phyloP scores from a whole-genome alignment of 192 early-diverging fungal species.

The Backusella macrospora region DNA sequence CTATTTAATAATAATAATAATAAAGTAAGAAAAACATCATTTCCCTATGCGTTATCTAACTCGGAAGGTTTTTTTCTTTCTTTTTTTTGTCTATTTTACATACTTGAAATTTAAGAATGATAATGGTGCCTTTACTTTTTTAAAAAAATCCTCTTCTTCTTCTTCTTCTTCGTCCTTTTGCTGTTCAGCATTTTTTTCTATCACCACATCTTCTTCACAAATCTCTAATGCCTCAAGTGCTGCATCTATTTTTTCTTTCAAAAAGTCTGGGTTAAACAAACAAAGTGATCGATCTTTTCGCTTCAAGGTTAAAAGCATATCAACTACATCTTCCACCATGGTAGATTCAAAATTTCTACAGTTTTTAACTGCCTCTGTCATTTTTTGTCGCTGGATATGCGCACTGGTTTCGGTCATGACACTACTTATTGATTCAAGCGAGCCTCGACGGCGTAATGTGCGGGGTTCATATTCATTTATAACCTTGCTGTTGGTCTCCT shows the following conservation, averaged over 20 bases:
- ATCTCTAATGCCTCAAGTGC: conserved; percentile 40
- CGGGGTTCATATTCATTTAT: neutral
- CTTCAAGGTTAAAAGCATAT: conserved; percentile 40
- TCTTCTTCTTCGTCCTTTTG: neutral
- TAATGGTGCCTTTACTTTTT: neutral
- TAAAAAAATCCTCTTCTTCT: neutral
- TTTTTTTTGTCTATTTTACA: neutral
- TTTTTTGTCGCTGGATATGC: conserved; percentile 35
- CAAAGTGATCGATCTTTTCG: conserved; percentile 40
- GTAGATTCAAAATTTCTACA: conserved; percentile 10
- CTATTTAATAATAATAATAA: conserved; percentile 8
- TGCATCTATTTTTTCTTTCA: conserved; percentile 31
- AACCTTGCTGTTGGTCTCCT: conserved; percentile 18
- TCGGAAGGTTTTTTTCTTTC: neutral
- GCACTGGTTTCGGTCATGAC: conserved; percentile 38
- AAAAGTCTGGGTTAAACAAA: conserved; percentile 41
- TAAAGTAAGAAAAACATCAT: neutral
- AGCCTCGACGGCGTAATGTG: conserved; percentile 24
- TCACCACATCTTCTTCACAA: conserved; percentile 19
- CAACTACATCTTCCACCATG: conserved; percentile 36
- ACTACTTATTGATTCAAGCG: conserved; percentile 35
- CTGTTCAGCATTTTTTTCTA: neutral
- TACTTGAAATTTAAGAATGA: neutral
- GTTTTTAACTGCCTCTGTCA: conserved; percentile 35
- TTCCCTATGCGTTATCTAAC: neutral